Evolutionary conservation across 225 moss, liverwort and hornwort genomes (phyloP), one percentile per base, ranked within the genome.

Genomic region (Climacium dendroides): DNA sequence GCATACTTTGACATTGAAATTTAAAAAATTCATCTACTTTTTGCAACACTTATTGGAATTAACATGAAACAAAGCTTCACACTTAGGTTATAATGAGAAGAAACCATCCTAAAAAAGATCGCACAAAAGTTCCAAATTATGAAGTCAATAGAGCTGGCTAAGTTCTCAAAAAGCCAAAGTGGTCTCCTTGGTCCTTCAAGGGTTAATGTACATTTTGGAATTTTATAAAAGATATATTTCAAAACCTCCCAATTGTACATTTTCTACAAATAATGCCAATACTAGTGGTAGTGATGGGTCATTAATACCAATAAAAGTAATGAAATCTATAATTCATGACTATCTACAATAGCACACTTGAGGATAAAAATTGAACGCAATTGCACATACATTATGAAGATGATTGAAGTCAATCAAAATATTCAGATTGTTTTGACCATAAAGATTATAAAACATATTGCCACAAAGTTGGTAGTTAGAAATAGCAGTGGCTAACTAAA

Each of bases 331-430:
- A 3, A 18, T 34, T 64, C 4, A 66, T 20, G 2, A 66, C 20
- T 66, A 66, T 6, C 4, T 66, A 2, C 3, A n/a, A 20, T 65
- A 19, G 10, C 1, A 65, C 35, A 19, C 35, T 65, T 6, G 19
- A 11, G 2, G 3, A 67, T 4, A 67, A 67, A 37, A 67, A 13
- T 37, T 0, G 0, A 23, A 4, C 7, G 1, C 7, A 39, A 13
- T 69, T 0, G 24, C 24, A 69, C 0, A 4, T 0, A 7, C 2
- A 69, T 24, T 39, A 23, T 7, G 14, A 69, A 69, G 24, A 39
- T 24, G 24, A 24, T 0, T 10, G 0, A 69, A 69, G 8, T 39
- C 1, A 70, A 1, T 25, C 5, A n/a, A 41, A 70, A 25, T 15
- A 15, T 70, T 69, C 0, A 41, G 0, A 13, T 24, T 70, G 3